Percentiles rank a stretch among this genome's conserved stretches.
phyloP scores from a whole-genome alignment of 108 stramenopile genomes.

The Mediolabrus comicus region DNA sequence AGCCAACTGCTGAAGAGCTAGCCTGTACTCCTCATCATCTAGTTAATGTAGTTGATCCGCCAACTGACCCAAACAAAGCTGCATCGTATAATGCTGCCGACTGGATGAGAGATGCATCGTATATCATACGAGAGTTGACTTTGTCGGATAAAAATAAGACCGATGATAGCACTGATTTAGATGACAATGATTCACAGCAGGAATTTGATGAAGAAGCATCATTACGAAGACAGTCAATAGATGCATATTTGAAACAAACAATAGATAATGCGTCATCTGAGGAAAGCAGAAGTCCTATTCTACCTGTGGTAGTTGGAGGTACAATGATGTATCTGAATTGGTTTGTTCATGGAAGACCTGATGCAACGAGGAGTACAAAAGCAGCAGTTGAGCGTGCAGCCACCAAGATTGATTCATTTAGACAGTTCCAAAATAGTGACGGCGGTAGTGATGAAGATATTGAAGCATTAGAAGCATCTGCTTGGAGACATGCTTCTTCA shows the following conservation, averaged over 20 bases:
- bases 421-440: not conserved
- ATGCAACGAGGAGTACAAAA: slow-evolving; percentile 80
- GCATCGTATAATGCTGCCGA: slow-evolving; percentile 87
- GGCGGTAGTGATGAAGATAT: not conserved
- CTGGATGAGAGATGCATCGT: slow-evolving; percentile 79
- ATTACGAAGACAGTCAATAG: slow-evolving; percentile 23
- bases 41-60: slow-evolving; percentile 77
- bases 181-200: not conserved
- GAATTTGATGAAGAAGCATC: slow-evolving; percentile 1
- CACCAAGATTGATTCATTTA: slow-evolving; percentile 43
- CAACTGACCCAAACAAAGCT: not conserved
- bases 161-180: not conserved
- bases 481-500: slow-evolving; percentile 76
- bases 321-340: slow-evolving; percentile 98
- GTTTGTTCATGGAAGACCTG: slow-evolving; percentile 93
- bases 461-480: slow-evolving; percentile 46
- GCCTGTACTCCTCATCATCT: slow-evolving; percentile 85
- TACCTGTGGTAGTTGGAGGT: slow-evolving; percentile 88
- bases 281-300: slow-evolving; percentile 19
- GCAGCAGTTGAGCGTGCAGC: slow-evolving; percentile 56
- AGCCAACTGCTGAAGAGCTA: slow-evolving; percentile 83
- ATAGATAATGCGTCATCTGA: not conserved
- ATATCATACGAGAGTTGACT: slow-evolving; percentile 53
- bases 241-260: slow-evolving; percentile 5
- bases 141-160: slow-evolving; percentile 5